A percentile compares a stretch with the other conserved stretches of the same genome.
Conservation (phyloP, 2,329 filamentous ascomycete species). For the Ophiostoma triangulosporum region DNA sequence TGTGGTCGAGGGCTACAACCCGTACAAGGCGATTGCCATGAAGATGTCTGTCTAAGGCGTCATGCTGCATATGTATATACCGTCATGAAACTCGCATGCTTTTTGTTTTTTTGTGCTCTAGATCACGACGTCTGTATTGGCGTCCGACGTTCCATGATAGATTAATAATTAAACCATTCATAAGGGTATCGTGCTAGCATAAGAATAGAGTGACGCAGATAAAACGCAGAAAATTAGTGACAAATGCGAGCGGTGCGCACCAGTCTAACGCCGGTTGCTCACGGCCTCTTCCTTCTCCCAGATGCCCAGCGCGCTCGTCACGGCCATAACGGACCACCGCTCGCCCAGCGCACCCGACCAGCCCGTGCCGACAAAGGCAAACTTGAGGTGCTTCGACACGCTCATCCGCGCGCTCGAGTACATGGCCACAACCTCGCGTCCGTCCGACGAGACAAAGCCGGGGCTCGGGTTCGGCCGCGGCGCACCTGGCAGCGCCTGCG, state of each 20-base stretch:
- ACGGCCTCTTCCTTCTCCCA: constrained; percentile 16
- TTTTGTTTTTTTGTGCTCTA: background rate
- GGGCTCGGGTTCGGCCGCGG: constrained; percentile 10
- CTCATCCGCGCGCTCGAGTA: constrained; percentile 23
- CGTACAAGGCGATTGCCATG: constrained; percentile 88
- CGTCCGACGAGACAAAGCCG: constrained; percentile 19
- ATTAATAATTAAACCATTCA: background rate
- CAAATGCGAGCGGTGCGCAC: too few species aligned
- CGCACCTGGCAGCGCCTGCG: background rate
- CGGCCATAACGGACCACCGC: constrained; percentile 30
- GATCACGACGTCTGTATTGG: too few species aligned
- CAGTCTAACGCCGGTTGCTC: constrained; percentile 5
- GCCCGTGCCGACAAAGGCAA: constrained; percentile 28
- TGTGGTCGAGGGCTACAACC: constrained; percentile 73
- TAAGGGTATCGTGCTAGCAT: background rate
- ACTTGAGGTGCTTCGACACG: constrained; percentile 23
- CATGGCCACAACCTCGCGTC: constrained; percentile 30
- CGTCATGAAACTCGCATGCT: too few species aligned
- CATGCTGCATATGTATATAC: too few species aligned
- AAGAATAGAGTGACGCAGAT: background rate
- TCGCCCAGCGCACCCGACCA: constrained; percentile 26
- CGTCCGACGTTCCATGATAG: too few species aligned
- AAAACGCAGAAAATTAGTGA: too few species aligned
- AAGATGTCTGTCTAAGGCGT: constrained; percentile 95
- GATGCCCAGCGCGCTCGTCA: constrained; percentile 24